Evolutionary conservation across 371 early-diverging fungal species (phyloP).

Genomic region (Mortierella sp.): DNA sequence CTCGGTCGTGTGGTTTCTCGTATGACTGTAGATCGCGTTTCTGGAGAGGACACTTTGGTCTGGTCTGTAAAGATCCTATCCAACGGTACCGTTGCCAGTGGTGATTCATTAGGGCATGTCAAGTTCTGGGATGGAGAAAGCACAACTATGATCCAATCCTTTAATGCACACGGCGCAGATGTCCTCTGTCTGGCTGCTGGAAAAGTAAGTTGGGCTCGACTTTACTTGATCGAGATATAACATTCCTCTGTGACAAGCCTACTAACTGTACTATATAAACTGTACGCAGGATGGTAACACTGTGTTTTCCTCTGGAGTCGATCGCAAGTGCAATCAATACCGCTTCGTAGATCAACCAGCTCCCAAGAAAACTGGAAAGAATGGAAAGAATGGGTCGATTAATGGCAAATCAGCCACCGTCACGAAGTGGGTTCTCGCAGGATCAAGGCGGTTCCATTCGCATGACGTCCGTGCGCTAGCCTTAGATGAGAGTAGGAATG

Average conservation of each 20-base stretch:
- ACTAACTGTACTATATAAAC: neutral
- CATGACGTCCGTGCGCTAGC: slow-evolving; percentile 93
- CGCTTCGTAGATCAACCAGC: slow-evolving; percentile 62
- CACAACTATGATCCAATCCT: slow-evolving; percentile 76
- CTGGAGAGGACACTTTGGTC: slow-evolving; percentile 71
- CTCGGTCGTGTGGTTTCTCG: slow-evolving; percentile 68
- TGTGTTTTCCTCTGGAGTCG: slow-evolving; percentile 93
- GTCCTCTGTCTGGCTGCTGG: slow-evolving; percentile 85
- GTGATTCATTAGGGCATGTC: slow-evolving; percentile 91
- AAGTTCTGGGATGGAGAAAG: slow-evolving; percentile 87
- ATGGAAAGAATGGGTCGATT: slow-evolving; percentile 55
- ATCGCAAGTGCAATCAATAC: slow-evolving; percentile 85
- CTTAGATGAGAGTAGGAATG: slow-evolving; percentile 69
- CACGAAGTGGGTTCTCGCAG: slow-evolving; percentile 81
- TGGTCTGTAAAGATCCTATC: slow-evolving; percentile 69
- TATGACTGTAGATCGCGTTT: slow-evolving; percentile 80
- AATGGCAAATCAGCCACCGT: slow-evolving; percentile 31
- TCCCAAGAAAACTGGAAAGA: slow-evolving; percentile 28
- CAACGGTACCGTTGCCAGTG: slow-evolving; percentile 86
- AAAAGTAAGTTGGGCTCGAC: slow-evolving; percentile 38
- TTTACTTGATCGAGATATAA: neutral
- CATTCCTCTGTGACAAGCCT: neutral
- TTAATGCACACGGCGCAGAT: slow-evolving; percentile 88
- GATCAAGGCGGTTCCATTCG: slow-evolving; percentile 88
- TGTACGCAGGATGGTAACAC: slow-evolving; percentile 65